A percentile compares a stretch with the other conserved stretches of the same genome.
Conservation (phyloP, 2,329 filamentous ascomycete species). For the Pestalotiopsis sp. region DNA sequence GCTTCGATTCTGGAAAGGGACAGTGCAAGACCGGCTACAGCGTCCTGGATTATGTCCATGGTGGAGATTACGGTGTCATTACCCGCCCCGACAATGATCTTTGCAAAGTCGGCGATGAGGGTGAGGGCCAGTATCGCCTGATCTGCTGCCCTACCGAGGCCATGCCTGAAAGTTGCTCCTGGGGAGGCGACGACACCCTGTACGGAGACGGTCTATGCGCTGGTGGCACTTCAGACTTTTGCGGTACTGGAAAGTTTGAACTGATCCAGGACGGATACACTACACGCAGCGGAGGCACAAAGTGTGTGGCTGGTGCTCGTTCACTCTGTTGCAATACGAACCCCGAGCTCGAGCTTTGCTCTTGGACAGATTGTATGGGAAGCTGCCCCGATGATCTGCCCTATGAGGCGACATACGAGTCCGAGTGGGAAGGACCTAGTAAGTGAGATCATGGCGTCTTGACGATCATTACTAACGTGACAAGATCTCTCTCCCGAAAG, state of each 20-base stretch:
- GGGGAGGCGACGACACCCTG: background rate
- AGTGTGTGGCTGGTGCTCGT: slow-evolving; percentile 1
- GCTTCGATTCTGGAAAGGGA: background rate
- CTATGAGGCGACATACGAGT: background rate
- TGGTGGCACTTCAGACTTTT: slow-evolving; percentile 2
- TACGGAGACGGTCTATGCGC: slow-evolving; percentile 3
- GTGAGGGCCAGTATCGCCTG: background rate
- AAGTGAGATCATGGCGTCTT: background rate
- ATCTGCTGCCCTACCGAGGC: background rate
- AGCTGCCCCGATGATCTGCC: background rate
- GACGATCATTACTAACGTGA: background rate
- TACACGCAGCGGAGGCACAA: background rate
- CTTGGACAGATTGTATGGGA: slow-evolving; percentile 5
- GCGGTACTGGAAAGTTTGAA: background rate
- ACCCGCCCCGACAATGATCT: background rate
- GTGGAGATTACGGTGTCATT: background rate
- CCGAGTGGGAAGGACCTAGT: background rate
- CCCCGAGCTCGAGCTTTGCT: background rate
- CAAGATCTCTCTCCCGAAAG: background rate
- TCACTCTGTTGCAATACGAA: slow-evolving; percentile 1
- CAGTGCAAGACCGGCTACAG: slow-evolving; percentile 3
- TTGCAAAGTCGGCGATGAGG: background rate
- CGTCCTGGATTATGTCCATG: slow-evolving; percentile 7
- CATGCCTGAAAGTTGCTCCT: background rate
- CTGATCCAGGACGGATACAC: background rate